Conservation (phyloP, 1,284 basidiomycete genomes). For the Trichosporon inkin region DNA sequence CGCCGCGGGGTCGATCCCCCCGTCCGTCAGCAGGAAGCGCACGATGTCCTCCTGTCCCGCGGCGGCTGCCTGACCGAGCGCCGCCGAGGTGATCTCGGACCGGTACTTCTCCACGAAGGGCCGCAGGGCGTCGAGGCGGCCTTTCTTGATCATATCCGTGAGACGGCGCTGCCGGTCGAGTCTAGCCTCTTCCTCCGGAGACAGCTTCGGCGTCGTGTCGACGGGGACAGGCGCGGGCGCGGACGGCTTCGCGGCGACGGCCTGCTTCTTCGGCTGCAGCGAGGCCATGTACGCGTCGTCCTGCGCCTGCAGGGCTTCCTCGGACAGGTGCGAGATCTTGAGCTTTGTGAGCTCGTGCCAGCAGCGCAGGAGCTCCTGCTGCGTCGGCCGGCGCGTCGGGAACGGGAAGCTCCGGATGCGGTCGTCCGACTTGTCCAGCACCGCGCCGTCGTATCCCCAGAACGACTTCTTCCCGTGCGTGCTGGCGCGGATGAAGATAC, state of each 20-base stretch:
- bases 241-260: constrained; percentile 25
- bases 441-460: constrained; percentile 72
- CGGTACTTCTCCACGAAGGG: constrained; percentile 77
- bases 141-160: constrained; percentile 83
- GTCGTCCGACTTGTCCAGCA: constrained; percentile 63
- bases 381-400: constrained; percentile 88
- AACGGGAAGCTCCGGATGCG: constrained; percentile 86
- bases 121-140: constrained; percentile 72
- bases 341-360: constrained; percentile 80
- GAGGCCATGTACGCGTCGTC: constrained; percentile 84
- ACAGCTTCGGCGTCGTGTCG: constrained; percentile 59
- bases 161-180: constrained; percentile 74
- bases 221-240: constrained; percentile 52
- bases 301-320: constrained; percentile 74
- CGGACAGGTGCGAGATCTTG: constrained; percentile 80
- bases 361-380: constrained; percentile 83
- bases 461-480: constrained; percentile 81
- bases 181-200: constrained; percentile 69
- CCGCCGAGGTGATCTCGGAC: constrained; percentile 57
- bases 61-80: constrained; percentile 71
- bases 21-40: constrained; percentile 73
- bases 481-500: constrained; percentile 84
- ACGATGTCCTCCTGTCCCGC: constrained; percentile 72
- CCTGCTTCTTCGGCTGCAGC: constrained; percentile 60
- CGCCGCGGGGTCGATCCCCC: constrained; percentile 76